Base-by-base conservation (phyloP, 2,329 filamentous ascomycete species). In the Penicillium sp. region DNA sequence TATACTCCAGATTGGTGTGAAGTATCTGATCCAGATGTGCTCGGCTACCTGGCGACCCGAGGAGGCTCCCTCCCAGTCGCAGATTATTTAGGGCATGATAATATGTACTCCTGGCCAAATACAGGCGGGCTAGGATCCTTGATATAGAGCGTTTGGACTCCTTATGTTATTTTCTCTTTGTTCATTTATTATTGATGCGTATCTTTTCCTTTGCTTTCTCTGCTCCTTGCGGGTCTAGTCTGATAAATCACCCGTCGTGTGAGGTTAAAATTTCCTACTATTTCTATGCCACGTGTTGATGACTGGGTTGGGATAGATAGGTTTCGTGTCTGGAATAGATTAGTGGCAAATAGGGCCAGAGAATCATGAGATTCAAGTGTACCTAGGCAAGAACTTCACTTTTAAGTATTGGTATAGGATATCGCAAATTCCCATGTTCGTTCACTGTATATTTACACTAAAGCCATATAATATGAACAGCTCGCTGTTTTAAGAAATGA, bases 151-250 rank as follows among this genome's bases (percentile, higher is more conserved):
- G 57, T 54, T 57, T 58, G 49, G 19, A 41, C 35, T 52, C 62
- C 54, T 53, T 51, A 27, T 51, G 37, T 47, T 56, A 47, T 37
- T 41, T 47, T 55, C 56, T 53, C 53, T 63, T 21, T 64, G 62
- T 64, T 48, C 48, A 61, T 65, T 59, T 63, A 64, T 50, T 59
- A 60, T 61, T 63, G 63, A 65, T 65, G 58, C 53, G 52, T 53
- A 55, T 56, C 57, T 65, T 65, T 56, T 63, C 59, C 53, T 60
- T 56, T 44, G 52, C 57, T 54, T 54, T 35, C 49, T 41, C n/a
- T 61, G 49, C 53, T 35, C 45, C 49, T 41, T 27, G 26, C 53
- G 55, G 53, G 19, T 51, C 50, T 57, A 58, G 55, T 61, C 37
- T 59, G 52, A 50, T 61, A 56, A 56, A 57, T 46, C 59, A 39